phyloP scores from a whole-genome alignment of 1,284 basidiomycete genomes.

The Porphyrellus sp. region DNA sequence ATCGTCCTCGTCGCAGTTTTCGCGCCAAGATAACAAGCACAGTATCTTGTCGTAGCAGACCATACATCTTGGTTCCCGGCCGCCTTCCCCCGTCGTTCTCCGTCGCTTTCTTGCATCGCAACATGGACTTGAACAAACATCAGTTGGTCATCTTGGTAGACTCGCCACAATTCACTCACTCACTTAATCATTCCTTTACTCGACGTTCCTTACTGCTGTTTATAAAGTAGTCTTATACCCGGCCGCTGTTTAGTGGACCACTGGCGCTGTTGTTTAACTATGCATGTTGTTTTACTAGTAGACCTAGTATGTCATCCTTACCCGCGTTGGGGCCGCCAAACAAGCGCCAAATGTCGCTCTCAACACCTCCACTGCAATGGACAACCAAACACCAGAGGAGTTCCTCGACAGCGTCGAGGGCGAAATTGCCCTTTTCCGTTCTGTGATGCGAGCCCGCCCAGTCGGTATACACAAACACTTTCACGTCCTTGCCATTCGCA shows the following conservation, averaged over 20 bases:
- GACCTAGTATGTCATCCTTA: constrained; percentile 7
- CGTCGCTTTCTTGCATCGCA: constrained; percentile 28
- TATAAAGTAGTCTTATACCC: constrained; percentile 32
- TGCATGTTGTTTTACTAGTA: constrained; percentile 24
- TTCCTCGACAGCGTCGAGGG: constrained; percentile 72
- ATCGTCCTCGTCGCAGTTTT: constrained; percentile 69
- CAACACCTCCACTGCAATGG: constrained; percentile 18
- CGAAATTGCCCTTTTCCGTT: constrained; percentile 77
- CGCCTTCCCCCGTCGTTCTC: constrained; percentile 6
- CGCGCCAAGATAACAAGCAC: constrained; percentile 38
- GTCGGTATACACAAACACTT: constrained; percentile 78
- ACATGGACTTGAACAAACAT: constrained; percentile 20
- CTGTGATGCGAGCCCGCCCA: constrained; percentile 72
- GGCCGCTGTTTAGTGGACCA: constrained; percentile 6
- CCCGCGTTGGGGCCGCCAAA: constrained; percentile 13
- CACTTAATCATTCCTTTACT: constrained; percentile 20
- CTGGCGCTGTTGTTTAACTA: constrained; percentile 25
- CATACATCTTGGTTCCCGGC: constrained; percentile 1
- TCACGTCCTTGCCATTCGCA: constrained; percentile 71
- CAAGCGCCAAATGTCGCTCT: constrained; percentile 9
- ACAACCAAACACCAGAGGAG: constrained; percentile 31
- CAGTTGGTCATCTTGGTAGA: constrained; percentile 19
- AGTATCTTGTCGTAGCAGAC: constrained; percentile 10
- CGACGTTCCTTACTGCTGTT: constrained; percentile 29
- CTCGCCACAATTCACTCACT: constrained; percentile 12